Evolutionary conservation across 345 rosid species (phyloP).

Genomic region (Sisymbrium irio): DNA sequence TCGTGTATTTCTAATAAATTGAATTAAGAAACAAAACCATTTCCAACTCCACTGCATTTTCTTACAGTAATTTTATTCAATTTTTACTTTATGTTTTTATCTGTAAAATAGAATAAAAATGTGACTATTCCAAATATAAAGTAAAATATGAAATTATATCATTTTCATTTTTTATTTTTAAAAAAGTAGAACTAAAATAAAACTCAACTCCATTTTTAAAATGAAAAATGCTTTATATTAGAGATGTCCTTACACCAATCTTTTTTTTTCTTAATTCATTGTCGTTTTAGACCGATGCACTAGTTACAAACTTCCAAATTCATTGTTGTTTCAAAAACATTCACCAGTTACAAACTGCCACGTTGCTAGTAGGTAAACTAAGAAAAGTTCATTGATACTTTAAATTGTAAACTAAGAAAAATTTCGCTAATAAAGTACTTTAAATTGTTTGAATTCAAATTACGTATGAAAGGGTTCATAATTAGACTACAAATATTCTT

Average conservation of each 20-base stretch:
- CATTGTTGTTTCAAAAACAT: not conserved
- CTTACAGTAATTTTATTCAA: too few relatives aligned
- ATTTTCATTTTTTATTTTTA: too few relatives aligned
- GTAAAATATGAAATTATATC: too few relatives aligned
- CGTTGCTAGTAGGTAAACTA: slow-evolving; percentile 7
- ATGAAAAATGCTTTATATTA: too few relatives aligned
- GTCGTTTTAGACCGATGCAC: not conserved
- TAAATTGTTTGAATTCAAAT: not conserved
- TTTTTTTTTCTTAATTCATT: not conserved
- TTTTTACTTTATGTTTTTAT: too few relatives aligned
- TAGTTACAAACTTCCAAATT: not conserved
- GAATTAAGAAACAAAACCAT: not conserved
- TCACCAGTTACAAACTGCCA: not conserved
- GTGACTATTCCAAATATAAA: too few relatives aligned
- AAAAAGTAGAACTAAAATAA: too few relatives aligned
- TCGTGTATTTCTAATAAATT: not conserved
- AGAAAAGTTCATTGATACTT: not conserved
- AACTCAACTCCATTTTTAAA: too few relatives aligned
- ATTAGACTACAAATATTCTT: not conserved
- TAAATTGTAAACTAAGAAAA: slow-evolving; percentile 15
- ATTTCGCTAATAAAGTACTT: not conserved
- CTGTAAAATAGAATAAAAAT: too few relatives aligned
- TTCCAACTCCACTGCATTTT: too few relatives aligned
- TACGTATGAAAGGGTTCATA: not conserved
- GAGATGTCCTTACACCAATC: too few relatives aligned